These are phyloP conservation scores for Termitomyces sp. DNA, from an alignment of 768 basidiomycete species.

Conservation along the genomic window DNA sequence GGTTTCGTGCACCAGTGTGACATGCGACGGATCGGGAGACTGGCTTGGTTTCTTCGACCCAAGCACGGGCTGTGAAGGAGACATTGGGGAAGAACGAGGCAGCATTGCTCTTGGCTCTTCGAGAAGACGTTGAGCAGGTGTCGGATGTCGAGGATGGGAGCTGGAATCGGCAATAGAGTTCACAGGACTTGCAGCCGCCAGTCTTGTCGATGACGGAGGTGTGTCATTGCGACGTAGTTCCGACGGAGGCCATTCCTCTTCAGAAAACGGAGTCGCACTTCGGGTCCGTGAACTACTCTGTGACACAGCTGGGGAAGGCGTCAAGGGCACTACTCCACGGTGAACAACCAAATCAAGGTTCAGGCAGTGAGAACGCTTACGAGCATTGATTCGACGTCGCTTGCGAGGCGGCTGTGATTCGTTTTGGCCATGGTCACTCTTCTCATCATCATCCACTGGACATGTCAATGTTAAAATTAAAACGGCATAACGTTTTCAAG, in stretches of 20 bases:
- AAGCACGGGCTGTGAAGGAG: not conserved
- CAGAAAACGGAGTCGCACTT: slow-evolving; percentile 15
- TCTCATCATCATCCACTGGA: slow-evolving; percentile 4
- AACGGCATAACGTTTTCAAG: not conserved
- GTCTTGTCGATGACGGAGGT: not conserved
- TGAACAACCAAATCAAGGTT: not conserved
- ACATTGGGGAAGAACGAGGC: not conserved
- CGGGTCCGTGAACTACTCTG: slow-evolving; percentile 3
- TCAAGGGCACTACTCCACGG: not conserved
- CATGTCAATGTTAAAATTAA: not conserved
- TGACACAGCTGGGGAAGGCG: slow-evolving; percentile 1
- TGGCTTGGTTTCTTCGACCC: not conserved
- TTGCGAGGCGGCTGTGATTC: slow-evolving; percentile 5
- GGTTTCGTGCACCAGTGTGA: slow-evolving; percentile 9
- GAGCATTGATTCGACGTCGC: slow-evolving; percentile 9
- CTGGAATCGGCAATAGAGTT: slow-evolving; percentile 2
- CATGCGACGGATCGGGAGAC: slow-evolving; percentile 1
- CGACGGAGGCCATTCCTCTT: slow-evolving; percentile 12
- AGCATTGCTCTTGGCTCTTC: not conserved
- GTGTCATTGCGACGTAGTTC: not conserved
- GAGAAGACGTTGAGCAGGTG: slow-evolving; percentile 26
- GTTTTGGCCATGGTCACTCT: not conserved
- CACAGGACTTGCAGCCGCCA: not conserved
- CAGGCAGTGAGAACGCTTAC: slow-evolving; percentile 1
- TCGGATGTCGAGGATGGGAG: slow-evolving; percentile 24